phyloP scores from a whole-genome alignment of 208 protist species.

The Hexamita inflata region DNA sequence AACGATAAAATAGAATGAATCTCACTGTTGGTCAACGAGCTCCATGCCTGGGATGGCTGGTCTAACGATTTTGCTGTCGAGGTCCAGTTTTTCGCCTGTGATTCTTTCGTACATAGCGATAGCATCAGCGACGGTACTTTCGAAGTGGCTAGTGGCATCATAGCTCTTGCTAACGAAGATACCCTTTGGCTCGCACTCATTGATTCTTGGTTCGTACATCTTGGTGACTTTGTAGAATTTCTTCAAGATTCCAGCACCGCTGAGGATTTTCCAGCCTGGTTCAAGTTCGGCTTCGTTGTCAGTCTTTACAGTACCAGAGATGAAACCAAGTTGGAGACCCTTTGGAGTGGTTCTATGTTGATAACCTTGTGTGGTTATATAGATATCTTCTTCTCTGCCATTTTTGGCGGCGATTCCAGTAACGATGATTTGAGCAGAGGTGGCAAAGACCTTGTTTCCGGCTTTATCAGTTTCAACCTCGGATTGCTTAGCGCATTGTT shows the following conservation, averaged over 20 bases:
- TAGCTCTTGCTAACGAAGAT: slow-evolving; percentile 77
- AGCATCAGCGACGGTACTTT: slow-evolving; percentile 82
- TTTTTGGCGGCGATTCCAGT: slow-evolving; percentile 71
- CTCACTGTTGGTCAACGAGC: too few relatives aligned
- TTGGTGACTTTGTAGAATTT: slow-evolving; percentile 56
- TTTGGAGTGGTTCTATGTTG: slow-evolving; percentile 15
- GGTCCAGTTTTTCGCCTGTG: slow-evolving; percentile 64
- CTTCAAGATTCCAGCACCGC: slow-evolving; percentile 31
- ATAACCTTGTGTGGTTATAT: slow-evolving; percentile 62
- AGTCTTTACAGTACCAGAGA: slow-evolving; percentile 6
- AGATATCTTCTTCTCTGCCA: slow-evolving; percentile 82
- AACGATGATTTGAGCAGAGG: slow-evolving; percentile 87
- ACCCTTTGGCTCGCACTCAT: slow-evolving; percentile 65
- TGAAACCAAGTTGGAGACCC: background rate
- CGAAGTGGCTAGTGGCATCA: slow-evolving; percentile 89
- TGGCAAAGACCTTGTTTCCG: slow-evolving; percentile 37
- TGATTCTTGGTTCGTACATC: slow-evolving; percentile 65
- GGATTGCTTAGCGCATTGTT: background rate
- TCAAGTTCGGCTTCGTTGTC: slow-evolving; percentile 4
- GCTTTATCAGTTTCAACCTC: background rate
- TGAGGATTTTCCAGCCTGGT: slow-evolving; percentile 17
- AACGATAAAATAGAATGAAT: too few relatives aligned
- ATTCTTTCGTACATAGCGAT: slow-evolving; percentile 80
- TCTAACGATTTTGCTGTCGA: background rate
- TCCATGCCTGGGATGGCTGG: background rate